Evolutionary conservation across 2,329 filamentous ascomycete genomes (phyloP), one percentile per base, ranked within the genome.

Genomic region (Didymella sp.): DNA sequence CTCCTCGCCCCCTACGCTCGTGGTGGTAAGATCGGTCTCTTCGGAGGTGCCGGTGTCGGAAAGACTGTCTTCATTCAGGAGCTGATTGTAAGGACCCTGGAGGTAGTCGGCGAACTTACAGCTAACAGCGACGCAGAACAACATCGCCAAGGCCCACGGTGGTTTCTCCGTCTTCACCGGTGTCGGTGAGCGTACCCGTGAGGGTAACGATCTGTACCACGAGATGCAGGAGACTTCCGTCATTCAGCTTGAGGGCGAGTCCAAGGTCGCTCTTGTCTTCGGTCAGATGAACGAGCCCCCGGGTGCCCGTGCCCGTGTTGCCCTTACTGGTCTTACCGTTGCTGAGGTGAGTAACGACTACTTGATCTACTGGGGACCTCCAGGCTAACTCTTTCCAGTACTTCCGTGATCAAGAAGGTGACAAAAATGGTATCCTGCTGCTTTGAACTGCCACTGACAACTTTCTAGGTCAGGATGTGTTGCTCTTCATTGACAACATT

Each of bases 11-110:
- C 95, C 76, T 99, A 99, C 83, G 95, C 95, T 80, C 95, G 95
- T 96, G 95, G 95, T 92, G 95, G 95, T 89, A 99, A 99, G 90
- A 99, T 99, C 87, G 95, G 95, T 91, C 92, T 99, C 73, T 99
- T 99, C 85, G 95, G 95, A 84, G 95, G 95, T 94, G 95, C 95
- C 76, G 95, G 95, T 96, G 95, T 99, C 87, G 95, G 95, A 83
- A 99, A 99, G 90, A 99, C 95, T 80, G 95, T 99, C 80, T 99
- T 98, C 87, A 99, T 99, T 82, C 95, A 99, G 88, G 95, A 99
- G 85, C 85, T 99, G 79, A 99, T 99, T 86, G 86, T 89, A 82
- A 75, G 85, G 19, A 58, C 2, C 1, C n/a, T 33, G 11, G n/a
- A 40, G 15, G 1, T 1, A 28, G 9, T n/a, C 7, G 11, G n/a